Conservation (phyloP, 305 asterid species). For the Nicotiana rustica region DNA sequence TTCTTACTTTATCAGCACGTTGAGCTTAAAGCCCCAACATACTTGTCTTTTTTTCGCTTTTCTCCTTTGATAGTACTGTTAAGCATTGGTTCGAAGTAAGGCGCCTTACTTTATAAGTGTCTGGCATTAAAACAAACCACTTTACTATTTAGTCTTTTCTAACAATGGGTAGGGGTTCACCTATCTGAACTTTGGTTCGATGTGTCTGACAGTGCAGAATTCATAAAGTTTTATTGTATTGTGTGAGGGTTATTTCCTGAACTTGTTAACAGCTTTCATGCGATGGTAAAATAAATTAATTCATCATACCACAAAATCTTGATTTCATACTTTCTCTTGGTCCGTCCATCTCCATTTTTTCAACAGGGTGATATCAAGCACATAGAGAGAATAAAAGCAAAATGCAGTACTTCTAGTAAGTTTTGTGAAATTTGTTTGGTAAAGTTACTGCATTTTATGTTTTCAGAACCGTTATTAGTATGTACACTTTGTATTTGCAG, state of each 20-base stretch:
- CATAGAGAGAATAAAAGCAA: slow-evolving; percentile 59
- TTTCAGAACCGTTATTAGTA: background rate
- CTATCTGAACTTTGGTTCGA: background rate
- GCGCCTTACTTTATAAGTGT: background rate
- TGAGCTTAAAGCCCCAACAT: slow-evolving; percentile 25
- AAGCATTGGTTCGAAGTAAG: slow-evolving; percentile 26
- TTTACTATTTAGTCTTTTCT: slow-evolving; percentile 2
- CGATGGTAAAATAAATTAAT: slow-evolving; percentile 19
- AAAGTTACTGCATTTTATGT: slow-evolving; percentile 15
- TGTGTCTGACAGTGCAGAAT: background rate
- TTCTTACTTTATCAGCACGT: background rate
- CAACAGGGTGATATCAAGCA: slow-evolving; percentile 35
- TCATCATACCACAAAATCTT: slow-evolving; percentile 22
- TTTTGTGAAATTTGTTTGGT: slow-evolving; percentile 26
- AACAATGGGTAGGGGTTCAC: slow-evolving; percentile 21
- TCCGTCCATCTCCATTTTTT: slow-evolving; percentile 25
- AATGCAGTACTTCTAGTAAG: slow-evolving; percentile 57
- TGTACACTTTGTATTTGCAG: slow-evolving; percentile 50
- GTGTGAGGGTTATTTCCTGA: slow-evolving; percentile 13
- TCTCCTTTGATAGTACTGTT: slow-evolving; percentile 6
- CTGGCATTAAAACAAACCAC: slow-evolving; percentile 10
- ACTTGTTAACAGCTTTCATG: slow-evolving; percentile 16
- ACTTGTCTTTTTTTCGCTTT: background rate
- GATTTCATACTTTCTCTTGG: slow-evolving; percentile 21
- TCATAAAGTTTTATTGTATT: background rate